A percentile compares a stretch with the other conserved stretches of the same genome.
Evolutionary conservation across 2,329 filamentous ascomycete species (phyloP).

Genomic region (Colletotrichum spaethianum): DNA sequence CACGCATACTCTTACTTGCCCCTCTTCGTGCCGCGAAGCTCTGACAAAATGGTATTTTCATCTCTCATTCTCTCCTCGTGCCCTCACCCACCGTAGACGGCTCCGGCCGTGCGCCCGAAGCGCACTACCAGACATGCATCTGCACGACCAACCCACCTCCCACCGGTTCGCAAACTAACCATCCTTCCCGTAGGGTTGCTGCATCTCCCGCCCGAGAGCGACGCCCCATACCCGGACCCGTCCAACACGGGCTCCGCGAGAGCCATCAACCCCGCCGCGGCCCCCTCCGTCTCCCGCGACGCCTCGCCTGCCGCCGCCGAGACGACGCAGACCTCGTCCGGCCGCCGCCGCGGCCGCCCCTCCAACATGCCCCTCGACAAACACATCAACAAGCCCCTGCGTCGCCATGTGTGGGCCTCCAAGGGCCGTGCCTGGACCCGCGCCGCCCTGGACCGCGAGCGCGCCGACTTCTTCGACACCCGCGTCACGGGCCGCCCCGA

Average conservation of each 20-base stretch:
- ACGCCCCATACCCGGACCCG: constrained; percentile 68
- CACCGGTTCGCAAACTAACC: constrained; percentile 4
- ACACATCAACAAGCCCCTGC: constrained; percentile 80
- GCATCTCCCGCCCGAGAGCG: constrained; percentile 67
- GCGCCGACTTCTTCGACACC: constrained; percentile 91
- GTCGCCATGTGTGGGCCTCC: constrained; percentile 76
- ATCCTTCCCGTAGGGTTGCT: constrained; percentile 67
- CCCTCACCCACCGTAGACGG: background rate
- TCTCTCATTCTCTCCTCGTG: background rate
- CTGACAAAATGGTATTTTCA: constrained; percentile 25
- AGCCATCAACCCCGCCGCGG: constrained; percentile 62
- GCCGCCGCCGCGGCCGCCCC: constrained; percentile 49
- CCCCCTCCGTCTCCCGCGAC: constrained; percentile 43
- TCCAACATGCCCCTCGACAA: constrained; percentile 65
- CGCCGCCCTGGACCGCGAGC: constrained; percentile 77
- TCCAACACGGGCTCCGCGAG: constrained; percentile 65
- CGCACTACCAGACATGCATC: background rate
- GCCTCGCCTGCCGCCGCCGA: constrained; percentile 39
- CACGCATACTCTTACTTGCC: background rate
- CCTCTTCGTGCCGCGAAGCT: background rate
- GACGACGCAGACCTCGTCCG: constrained; percentile 42
- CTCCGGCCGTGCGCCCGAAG: background rate
- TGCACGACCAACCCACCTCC: background rate
- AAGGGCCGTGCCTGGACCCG: constrained; percentile 78
- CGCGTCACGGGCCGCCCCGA: constrained; percentile 83